Evolutionary conservation across 352 stramenopile species (phyloP), one percentile per base, ranked within the genome.

Genomic region (Phytopythium boreale): DNA sequence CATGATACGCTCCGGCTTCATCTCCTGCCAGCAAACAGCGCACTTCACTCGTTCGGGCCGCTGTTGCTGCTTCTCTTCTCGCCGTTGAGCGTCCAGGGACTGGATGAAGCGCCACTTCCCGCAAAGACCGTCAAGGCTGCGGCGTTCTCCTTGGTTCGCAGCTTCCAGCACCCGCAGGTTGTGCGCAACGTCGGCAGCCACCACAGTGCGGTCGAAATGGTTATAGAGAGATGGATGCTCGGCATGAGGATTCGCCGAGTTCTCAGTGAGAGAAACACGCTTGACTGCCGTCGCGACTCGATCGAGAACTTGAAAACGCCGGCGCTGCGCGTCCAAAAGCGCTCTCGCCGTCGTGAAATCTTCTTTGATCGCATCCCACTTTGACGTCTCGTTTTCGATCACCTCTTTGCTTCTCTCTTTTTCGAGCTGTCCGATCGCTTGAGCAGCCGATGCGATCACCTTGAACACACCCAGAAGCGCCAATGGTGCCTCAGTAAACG

Each of bases 21-120:
- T 82, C 34, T 72, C 56, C 51, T 90, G 77, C 5, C 96, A 73
- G 66, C 91, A 98, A 17, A 98, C 76, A 4, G 79, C 75, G 59
- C 89, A 97, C n/a, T 62, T 56, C 19, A 34, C 27, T 49, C 63
- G 7, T 57, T 20, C 20, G 39, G 34, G 7, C 57, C 60, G 49
- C n/a, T 26, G 44, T 7, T 22, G 56, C 29, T 15, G 39, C 41
- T 75, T 66, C 17, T 60, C 57, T 34, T 82, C 70, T 26, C 92
- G 64, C 44, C 66, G 20, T 89, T 61, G 55, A 87, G 44, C 9
- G 7, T 50, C 44, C 19, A 50, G 44, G 7, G 44, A 22, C 10
- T 27, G 44, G 9, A 50, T 27, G n/a, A 50, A 50, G 20, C n/a
- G 44, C 44, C 44, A 50, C 44, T 50, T 50, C 0, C 44, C 44